These are phyloP conservation scores for Besnoitia besnoiti DNA, from an alignment of 169 alveolate genomes.

Conservation along the genomic window DNA sequence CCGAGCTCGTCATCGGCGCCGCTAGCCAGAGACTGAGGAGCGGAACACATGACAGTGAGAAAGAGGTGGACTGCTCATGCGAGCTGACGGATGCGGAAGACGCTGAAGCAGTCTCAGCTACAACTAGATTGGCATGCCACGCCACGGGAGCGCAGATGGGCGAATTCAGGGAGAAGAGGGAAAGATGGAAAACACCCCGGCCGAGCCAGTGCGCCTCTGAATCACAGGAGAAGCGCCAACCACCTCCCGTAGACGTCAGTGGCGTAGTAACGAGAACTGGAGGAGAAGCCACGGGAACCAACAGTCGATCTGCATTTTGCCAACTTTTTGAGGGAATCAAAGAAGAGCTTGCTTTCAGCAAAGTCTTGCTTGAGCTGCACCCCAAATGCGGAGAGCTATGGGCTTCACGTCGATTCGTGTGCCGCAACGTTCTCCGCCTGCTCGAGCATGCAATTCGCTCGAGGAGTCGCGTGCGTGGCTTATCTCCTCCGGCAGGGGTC, in stretches of 20 bases:
- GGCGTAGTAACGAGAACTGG: too few relatives aligned
- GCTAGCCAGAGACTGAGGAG: neutral
- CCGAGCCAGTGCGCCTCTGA: too few relatives aligned
- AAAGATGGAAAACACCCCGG: too few relatives aligned
- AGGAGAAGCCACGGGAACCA: neutral
- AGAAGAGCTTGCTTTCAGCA: neutral
- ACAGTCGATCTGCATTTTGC: neutral
- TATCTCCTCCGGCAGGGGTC: neutral
- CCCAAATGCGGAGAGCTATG: slow-evolving; percentile 24
- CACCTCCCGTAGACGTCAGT: too few relatives aligned
- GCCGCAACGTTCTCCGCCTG: neutral
- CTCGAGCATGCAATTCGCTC: neutral
- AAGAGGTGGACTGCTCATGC: too few relatives aligned
- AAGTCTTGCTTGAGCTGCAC: slow-evolving; percentile 6
- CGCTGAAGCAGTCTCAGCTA: too few relatives aligned
- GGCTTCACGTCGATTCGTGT: slow-evolving; percentile 14
- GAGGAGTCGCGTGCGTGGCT: neutral
- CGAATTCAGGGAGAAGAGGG: too few relatives aligned
- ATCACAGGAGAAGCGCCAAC: too few relatives aligned
- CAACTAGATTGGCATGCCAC: too few relatives aligned
- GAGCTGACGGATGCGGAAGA: too few relatives aligned
- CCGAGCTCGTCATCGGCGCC: neutral
- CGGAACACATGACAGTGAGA: neutral
- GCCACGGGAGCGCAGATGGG: too few relatives aligned
- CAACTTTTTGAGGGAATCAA: neutral